Base-by-base conservation (phyloP, 495 filamentous ascomycete genomes). In the Aspergillus olivimuriae region DNA sequence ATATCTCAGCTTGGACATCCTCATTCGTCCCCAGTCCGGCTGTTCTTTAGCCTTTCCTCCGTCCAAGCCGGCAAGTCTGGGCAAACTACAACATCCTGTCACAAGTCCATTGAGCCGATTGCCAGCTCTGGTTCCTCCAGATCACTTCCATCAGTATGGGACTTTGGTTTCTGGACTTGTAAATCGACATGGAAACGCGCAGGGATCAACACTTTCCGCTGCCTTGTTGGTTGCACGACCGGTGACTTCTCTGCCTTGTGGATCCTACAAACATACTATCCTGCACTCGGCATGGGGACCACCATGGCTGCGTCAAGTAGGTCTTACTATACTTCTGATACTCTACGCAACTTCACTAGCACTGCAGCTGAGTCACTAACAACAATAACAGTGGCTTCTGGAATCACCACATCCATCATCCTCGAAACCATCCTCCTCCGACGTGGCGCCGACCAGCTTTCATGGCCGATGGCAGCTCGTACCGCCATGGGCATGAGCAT, bases 401-500 rank as follows among this genome's bases (percentile, higher is more conserved):
- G 69, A 9, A 60, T 73, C 18, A 56, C 61, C 4, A 68, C 66
- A 0, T 74, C 69, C 0, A 62, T 71, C 21, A 57, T 68, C 1
- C 55, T 74, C 3, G 66, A 74, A 47, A 73, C 68, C 5, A 31
- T 65, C 12, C 56, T 74, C 0, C 66, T 74, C 11, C 53, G 54
- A 2, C 55, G 46, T 7, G 71, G 71, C 0, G 47, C 50, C n/a
- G 71, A 74, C 36, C 47, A 54, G 35, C 51, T 73, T 8, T 54
- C 66, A 2, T 68, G 63, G 65, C 32, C 37, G 0, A 52, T 36
- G 20, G 69, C 71, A 3, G 51, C 51, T 6, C 60, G 57, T 6
- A 72, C 71, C 1, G 71, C 71, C 0, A 63, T 60, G 53, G 71
- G 71, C 0, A 74, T 74, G 71, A 74, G 69, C 41, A 52, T 72